Base-by-base conservation (phyloP, 768 basidiomycete species). In the Atractiella rhizophila region DNA sequence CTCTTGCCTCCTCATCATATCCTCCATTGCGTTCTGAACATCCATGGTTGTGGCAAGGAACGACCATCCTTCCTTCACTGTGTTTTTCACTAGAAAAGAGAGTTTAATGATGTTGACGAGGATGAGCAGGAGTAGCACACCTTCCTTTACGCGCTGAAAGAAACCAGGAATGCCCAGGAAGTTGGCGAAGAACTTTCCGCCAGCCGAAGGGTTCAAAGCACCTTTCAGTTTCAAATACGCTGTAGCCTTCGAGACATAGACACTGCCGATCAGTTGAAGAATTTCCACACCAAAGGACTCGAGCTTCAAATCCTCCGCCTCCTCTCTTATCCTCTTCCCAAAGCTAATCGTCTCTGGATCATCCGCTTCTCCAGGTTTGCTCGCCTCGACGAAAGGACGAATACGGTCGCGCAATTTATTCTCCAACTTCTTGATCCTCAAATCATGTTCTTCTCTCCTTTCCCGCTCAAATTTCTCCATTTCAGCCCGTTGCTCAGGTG, bases 51-150 rank as follows among this genome's bases (percentile, higher is more conserved):
- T 83, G 27, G 82, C 80, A 45, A 96, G 76, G 45, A 96, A 76
- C 13, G 83, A 85, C 77, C 82, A 96, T 0, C 85, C 79, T 50
- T 98, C 91, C 59, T 96, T 96, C 21, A 85, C 76, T 39, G 48
- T 47, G 8, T 46, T 42, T 8, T 52, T 31, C 42, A 43, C n/a
- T n/a, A n/a, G n/a, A n/a, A n/a, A n/a, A n/a, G n/a, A n/a, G 23
- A n/a, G n/a, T n/a, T n/a, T n/a, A n/a, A n/a, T n/a, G n/a, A n/a
- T n/a, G n/a, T n/a, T n/a, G n/a, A n/a, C n/a, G 33, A 7, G 7
- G 6, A 18, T 10, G 15, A 34, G 32, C 21, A n/a, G 32, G 32
- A 21, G 86, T 65, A 0, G 78, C 60, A 5, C 83, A 59, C 85
- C 86, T 61, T 98, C 91, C 61, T 88, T 96, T 53, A 98, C 58